These are phyloP conservation scores for Cryptosporidium baileyi DNA, from an alignment of 169 alveolate species.

Conservation along the genomic window DNA sequence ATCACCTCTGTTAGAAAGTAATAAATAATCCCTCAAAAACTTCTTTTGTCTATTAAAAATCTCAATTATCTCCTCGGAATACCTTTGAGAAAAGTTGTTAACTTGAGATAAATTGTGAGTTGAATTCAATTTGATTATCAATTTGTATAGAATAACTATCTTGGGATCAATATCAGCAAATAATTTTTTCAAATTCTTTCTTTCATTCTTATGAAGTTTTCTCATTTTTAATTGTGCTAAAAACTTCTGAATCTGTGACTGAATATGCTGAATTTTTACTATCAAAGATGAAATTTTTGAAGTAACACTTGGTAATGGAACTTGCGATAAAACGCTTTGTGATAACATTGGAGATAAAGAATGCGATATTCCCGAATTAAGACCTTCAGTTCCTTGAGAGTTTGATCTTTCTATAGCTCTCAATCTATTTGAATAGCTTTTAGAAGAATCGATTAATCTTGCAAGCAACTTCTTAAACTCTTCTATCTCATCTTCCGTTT, in stretches of 20 bases:
- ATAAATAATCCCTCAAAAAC: constrained; percentile 5
- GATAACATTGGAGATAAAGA: constrained; percentile 51
- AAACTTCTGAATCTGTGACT: constrained; percentile 6
- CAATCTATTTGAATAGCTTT: not conserved
- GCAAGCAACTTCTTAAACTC: constrained; percentile 2
- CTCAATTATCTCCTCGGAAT: not conserved
- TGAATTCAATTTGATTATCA: not conserved
- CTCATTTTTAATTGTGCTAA: not conserved
- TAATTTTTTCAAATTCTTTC: constrained; percentile 21
- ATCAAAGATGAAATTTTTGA: constrained; percentile 26
- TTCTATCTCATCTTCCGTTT: constrained; percentile 9
- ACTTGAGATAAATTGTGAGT: not conserved
- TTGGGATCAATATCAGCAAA: constrained; percentile 31
- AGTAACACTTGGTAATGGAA: constrained; percentile 41
- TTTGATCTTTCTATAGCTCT: constrained; percentile 1
- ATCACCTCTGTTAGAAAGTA: constrained; percentile 17
- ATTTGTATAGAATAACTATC: not conserved
- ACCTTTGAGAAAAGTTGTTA: constrained; percentile 1
- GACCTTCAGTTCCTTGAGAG: not conserved
- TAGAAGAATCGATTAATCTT: constrained; percentile 8
- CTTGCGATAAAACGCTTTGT: not conserved
- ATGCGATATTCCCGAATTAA: not conserved
- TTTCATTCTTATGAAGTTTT: constrained; percentile 9
- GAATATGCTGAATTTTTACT: constrained; percentile 30
- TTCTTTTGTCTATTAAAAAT: not conserved